Evolutionary conservation across 2,329 filamentous ascomycete genomes (phyloP), one percentile per base, ranked within the genome.

Genomic region (Microsporum ferrugineum): DNA sequence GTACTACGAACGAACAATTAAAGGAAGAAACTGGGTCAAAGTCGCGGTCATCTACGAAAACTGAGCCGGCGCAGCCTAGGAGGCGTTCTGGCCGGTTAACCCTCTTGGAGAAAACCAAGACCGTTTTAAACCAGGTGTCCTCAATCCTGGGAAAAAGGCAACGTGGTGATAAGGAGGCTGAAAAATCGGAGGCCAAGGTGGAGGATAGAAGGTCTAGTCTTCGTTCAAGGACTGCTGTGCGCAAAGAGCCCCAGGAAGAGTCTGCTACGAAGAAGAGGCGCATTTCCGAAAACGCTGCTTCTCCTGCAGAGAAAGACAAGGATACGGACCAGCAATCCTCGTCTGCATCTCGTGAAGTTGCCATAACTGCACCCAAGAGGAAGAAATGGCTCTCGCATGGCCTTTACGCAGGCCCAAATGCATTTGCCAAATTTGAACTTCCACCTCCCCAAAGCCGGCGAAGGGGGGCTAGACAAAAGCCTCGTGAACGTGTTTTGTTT

Each of bases 351-450:
- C 31, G 62, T 23, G 62, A 61, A 3, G 55, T 65, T 23, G 66
- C 70, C 57, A 69, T 71, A 33, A 60, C 65, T 10, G 34, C 60
- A 10, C 60, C 60, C 2, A 80, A 67, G 72, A 75, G 79, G 58
- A 95, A 95, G 78, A 85, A 85, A 66, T 97, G 88, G 82, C 78
- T 95, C 60, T 79, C 81, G 59, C 88, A 91, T 71, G 94, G 92
- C 7, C 79, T 97, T 12, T 97, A 95, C 69, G 86, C 89, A 0
- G 94, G 94, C 33, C 92, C 96, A 72, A 80, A 85, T 34, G 75
- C 74, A 3, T 69, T 73, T 23, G 75, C 76, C 43, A 74, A 79
- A 60, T 70, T 76, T 58, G 75, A 78, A 58, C 71, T 79, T 10
- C 77, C 77, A 57, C 79, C 80, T 66, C 77, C 75, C 63, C 59